phyloP scores from a whole-genome alignment of 2,329 filamentous ascomycete species.

The Malbranchea zuffiana region DNA sequence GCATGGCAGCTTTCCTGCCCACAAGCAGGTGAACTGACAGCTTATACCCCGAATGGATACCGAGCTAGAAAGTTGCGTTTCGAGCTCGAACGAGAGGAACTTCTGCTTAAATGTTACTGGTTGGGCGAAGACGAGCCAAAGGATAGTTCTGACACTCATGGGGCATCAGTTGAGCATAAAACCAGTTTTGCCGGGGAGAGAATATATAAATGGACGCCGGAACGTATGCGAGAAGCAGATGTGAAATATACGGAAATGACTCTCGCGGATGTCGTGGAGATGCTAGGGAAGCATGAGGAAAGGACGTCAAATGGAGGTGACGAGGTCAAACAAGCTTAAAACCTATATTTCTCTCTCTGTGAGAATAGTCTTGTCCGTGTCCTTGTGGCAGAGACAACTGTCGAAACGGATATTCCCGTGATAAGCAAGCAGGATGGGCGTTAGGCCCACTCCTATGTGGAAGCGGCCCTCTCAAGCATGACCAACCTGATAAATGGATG shows the following conservation, averaged over 20 bases:
- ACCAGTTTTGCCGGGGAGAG: neutral
- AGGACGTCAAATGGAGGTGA: neutral
- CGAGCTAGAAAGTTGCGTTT: constrained; percentile 27
- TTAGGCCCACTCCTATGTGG: too few species aligned
- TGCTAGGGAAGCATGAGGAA: neutral
- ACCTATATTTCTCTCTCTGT: too few species aligned
- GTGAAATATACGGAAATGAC: neutral
- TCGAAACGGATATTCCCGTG: too few species aligned
- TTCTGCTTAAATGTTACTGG: constrained; percentile 16
- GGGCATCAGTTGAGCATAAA: neutral
- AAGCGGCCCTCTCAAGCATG: too few species aligned
- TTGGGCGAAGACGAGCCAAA: neutral
- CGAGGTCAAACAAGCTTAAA: too few species aligned
- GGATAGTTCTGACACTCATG: too few species aligned
- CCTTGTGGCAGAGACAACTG: too few species aligned
- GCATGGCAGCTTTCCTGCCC: constrained; percentile 20
- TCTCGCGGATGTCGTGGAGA: constrained; percentile 1
- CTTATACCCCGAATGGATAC: constrained; percentile 14
- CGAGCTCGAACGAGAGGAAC: constrained; percentile 19
- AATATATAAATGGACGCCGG: constrained; percentile 3
- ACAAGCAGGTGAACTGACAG: constrained; percentile 27
- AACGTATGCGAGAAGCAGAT: neutral
- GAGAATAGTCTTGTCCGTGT: too few species aligned
- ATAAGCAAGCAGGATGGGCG: too few species aligned
- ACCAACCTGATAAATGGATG: too few species aligned